Evolutionary conservation across 2,329 filamentous ascomycete genomes (phyloP).

Genomic region (Calonectria crousiana): DNA sequence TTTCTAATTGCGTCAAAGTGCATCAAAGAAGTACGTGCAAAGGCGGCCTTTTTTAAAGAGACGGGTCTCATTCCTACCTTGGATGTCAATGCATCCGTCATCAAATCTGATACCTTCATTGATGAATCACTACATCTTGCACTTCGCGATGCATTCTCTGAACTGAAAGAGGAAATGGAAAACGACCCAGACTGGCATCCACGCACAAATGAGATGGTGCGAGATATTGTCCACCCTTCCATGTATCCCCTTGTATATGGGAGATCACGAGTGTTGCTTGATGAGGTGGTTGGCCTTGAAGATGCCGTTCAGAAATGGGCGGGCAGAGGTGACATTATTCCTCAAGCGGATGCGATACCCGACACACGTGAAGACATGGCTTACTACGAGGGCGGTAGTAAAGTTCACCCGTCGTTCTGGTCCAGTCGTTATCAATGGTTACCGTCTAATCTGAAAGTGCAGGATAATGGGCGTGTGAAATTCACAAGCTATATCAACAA

Average conservation of each 20-base stretch:
- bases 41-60: constrained; percentile 56
- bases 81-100: constrained; percentile 33
- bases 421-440: constrained; percentile 48
- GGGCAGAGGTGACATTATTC: constrained; percentile 38
- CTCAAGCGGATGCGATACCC: constrained; percentile 64
- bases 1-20: constrained; percentile 18
- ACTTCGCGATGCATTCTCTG: constrained; percentile 29
- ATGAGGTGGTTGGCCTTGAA: constrained; percentile 43
- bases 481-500: constrained; percentile 62
- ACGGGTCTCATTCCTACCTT: constrained; percentile 50
- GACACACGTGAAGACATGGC: constrained; percentile 55
- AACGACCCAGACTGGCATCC: constrained; percentile 34
- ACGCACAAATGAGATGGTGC: not conserved
- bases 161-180: constrained; percentile 31
- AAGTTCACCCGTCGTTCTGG: constrained; percentile 65
- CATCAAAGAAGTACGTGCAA: constrained; percentile 57
- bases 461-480: constrained; percentile 45
- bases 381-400: constrained; percentile 57
- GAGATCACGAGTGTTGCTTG: constrained; percentile 48
- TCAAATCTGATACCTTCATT: constrained; percentile 41
- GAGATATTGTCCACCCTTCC: constrained; percentile 33
- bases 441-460: constrained; percentile 53
- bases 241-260: constrained; percentile 39
- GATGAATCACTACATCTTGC: constrained; percentile 4
- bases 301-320: constrained; percentile 37